These are phyloP conservation scores for Heterobasidion occidentale DNA, from an alignment of 1,284 basidiomycete species.

Conservation along the genomic window DNA sequence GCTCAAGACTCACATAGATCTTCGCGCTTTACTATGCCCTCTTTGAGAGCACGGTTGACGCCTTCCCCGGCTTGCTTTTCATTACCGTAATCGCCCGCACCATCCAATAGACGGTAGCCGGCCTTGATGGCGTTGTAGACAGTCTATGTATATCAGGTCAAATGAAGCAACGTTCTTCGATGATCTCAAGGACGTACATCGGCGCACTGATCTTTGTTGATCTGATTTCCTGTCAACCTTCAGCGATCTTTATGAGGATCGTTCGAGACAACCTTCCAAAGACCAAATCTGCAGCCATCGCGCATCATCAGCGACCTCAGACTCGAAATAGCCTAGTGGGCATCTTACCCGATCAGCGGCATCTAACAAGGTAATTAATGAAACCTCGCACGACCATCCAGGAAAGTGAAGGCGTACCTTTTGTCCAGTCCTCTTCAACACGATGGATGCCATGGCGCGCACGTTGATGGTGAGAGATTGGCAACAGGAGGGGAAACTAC, in stretches of 20 bases:
- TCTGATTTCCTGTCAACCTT: conserved; percentile 25
- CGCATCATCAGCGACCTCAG: conserved; percentile 2
- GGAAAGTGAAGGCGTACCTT: conserved; percentile 31
- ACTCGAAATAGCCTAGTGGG: conserved; percentile 1
- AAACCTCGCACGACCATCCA: neutral
- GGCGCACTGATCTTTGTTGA: conserved; percentile 49
- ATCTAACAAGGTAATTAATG: conserved; percentile 31
- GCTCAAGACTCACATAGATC: conserved; percentile 57
- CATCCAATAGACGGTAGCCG: conserved; percentile 80
- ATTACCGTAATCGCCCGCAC: conserved; percentile 78
- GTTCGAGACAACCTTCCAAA: conserved; percentile 49
- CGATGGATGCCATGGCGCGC: conserved; percentile 42
- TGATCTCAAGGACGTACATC: conserved; percentile 32
- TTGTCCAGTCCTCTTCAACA: conserved; percentile 51
- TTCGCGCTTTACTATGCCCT: conserved; percentile 67
- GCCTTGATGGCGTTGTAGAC: conserved; percentile 67
- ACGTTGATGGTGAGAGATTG: conserved; percentile 8
- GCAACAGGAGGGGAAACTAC: conserved; percentile 2
- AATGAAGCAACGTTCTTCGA: neutral
- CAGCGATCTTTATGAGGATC: conserved; percentile 5
- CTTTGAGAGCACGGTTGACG: conserved; percentile 64
- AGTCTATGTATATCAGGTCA: conserved; percentile 27
- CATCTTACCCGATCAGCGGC: conserved; percentile 50
- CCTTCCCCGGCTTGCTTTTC: conserved; percentile 82
- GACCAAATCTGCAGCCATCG: conserved; percentile 43